These are phyloP conservation scores for Gossypium davidsonii DNA, from an alignment of 441 rosid genomes.

Conservation along the genomic window DNA sequence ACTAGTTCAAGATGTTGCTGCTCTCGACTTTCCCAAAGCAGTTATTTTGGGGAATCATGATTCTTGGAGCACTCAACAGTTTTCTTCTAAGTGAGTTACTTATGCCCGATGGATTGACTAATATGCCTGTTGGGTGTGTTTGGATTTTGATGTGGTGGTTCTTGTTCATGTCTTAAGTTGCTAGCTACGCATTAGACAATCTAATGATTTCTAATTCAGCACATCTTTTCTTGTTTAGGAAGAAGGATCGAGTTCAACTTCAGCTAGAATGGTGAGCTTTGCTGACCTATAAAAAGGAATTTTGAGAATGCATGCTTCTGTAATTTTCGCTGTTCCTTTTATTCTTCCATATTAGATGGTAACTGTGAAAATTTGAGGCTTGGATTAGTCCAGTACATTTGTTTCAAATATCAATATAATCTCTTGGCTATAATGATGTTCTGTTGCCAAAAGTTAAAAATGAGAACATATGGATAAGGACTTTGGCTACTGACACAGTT, in stretches of 20 bases:
- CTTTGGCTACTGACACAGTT: neutral
- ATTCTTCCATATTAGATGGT: neutral
- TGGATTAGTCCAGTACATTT: neutral
- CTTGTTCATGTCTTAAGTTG: neutral
- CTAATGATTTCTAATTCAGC: conserved; percentile 13
- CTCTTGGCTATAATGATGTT: neutral
- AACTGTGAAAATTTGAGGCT: neutral
- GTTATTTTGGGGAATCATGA: conserved; percentile 88
- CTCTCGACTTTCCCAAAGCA: conserved; percentile 64
- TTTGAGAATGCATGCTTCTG: conserved; percentile 1
- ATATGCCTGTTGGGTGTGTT: neutral
- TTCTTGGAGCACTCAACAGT: conserved; percentile 64
- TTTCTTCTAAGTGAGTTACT: conserved; percentile 50
- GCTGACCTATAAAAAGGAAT: conserved; percentile 11
- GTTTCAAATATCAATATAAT: neutral
- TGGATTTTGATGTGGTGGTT: neutral
- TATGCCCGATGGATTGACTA: neutral
- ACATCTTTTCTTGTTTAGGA: conserved; percentile 33
- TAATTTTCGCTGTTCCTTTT: neutral
- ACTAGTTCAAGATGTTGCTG: conserved; percentile 59
- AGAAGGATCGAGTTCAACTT: conserved; percentile 54
- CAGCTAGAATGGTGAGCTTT: conserved; percentile 76
- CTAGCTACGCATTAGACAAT: neutral
- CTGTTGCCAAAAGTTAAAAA: neutral
- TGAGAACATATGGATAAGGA: neutral